Evolutionary conservation across 2,329 filamentous ascomycete genomes (phyloP), one percentile per base, ranked within the genome.

Genomic region (Colletotrichum tamarilloi): DNA sequence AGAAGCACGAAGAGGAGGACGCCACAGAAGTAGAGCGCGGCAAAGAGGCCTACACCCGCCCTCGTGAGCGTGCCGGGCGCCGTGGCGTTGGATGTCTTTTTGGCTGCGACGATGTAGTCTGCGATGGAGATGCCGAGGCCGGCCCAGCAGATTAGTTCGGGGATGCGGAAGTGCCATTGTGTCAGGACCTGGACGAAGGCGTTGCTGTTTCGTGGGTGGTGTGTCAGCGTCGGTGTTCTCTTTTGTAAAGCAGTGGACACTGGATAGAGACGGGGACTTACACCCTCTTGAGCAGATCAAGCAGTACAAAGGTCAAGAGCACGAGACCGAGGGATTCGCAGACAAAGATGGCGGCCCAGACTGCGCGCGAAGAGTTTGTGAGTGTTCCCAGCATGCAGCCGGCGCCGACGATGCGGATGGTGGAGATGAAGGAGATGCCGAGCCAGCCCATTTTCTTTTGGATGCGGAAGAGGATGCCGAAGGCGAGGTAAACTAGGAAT

Each of bases 311-410:
- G 1, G 70, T 73, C 14, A 76, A 24, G 19, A 76, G 63, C 6
- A 77, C 66, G 16, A 77, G 74, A 1, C 76, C 76, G 0, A 77
- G 46, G 2, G 74, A 76, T 5, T 77, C 76, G 66, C 76, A 77
- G 22, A 77, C 75, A 1, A 77, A 76, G 1, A 75, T 74, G 4
- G 67, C 66, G 11, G 76, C 76, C 76, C 76, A 77, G 14, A 77
- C 38, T 24, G 65, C 69, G 8, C 35, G 64, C 1, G 74, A 72
- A 30, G 58, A 46, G 62, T 74, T 73, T 28, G 56, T 71, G n/a
- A 77, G 64, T 24, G 75, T 76, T 16, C 65, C 76, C 2, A 77
- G 68, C 73, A 73, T 73, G 57, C 76, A 77, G 8, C 76, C 67
- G 2, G 76, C 76, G 32, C 76, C 75, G 12, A 77, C 62, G n/a